Conservation (phyloP, 768 basidiomycete species). For the Phylloporus arenicola region DNA sequence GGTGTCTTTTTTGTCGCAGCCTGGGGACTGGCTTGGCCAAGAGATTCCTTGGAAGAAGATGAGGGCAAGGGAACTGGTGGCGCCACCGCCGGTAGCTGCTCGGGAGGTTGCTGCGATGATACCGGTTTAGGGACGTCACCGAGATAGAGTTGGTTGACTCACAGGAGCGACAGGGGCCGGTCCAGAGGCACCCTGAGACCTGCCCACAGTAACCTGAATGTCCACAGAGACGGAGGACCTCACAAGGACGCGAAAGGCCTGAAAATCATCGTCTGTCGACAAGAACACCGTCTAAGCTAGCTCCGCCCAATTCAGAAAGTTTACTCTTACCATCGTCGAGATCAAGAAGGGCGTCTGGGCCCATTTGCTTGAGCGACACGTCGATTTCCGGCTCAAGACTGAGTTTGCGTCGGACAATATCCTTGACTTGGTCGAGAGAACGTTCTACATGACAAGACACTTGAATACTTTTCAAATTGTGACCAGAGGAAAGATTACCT, state of each 20-base stretch:
- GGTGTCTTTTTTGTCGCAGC: background rate
- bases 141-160: background rate
- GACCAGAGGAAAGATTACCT: constrained; percentile 23
- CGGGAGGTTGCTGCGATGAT: background rate
- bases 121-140: background rate
- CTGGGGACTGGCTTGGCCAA: background rate
- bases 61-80: background rate
- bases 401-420: constrained; percentile 59
- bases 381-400: constrained; percentile 36
- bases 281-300: background rate
- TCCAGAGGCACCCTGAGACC: background rate
- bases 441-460: constrained; percentile 38
- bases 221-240: constrained; percentile 33
- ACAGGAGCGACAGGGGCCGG: constrained; percentile 5
- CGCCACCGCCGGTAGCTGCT: background rate
- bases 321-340: constrained; percentile 63
- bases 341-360: constrained; percentile 50
- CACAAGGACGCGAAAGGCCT: constrained; percentile 55
- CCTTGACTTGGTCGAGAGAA: constrained; percentile 53
- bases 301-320: background rate
- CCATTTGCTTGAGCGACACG: constrained; percentile 46
- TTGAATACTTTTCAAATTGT: constrained; percentile 3
- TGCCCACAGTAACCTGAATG: constrained; percentile 30
- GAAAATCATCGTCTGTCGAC: constrained; percentile 68
- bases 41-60: background rate